A percentile compares a stretch with the other conserved stretches of the same genome.
These are phyloP conservation scores for Teratosphaeria destructans DNA, from an alignment of 2,329 filamentous ascomycete species.

Conservation along the genomic window DNA sequence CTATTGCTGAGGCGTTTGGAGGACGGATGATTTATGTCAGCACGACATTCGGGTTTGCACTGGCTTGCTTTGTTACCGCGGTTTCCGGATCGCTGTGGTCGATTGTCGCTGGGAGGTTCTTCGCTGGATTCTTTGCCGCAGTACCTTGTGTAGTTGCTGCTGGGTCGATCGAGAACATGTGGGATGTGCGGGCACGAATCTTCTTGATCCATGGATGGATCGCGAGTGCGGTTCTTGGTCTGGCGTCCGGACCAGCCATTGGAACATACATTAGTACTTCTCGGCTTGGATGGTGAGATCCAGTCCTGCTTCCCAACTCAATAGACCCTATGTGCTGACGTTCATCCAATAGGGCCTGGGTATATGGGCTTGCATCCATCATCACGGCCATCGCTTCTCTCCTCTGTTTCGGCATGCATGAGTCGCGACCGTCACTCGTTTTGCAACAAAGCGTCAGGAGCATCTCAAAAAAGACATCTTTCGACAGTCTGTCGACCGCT, in stretches of 20 bases:
- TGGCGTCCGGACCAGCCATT: not conserved
- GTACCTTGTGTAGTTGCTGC: slow-evolving; percentile 1
- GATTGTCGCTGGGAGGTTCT: not conserved
- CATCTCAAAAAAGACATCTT: slow-evolving; percentile 9
- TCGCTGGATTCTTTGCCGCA: not conserved
- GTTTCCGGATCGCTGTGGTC: not conserved
- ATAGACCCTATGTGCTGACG: not conserved
- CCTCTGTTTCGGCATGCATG: slow-evolving; percentile 29
- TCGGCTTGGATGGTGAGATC: slow-evolving; percentile 5
- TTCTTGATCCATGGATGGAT: slow-evolving; percentile 25
- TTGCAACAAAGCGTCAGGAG: slow-evolving; percentile 15
- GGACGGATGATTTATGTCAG: slow-evolving; percentile 26
- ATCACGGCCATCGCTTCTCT: slow-evolving; percentile 18
- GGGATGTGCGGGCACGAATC: slow-evolving; percentile 34
- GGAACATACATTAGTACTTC: slow-evolving; percentile 1
- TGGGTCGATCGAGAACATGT: slow-evolving; percentile 34
- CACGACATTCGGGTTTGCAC: slow-evolving; percentile 24
- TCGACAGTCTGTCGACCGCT: slow-evolving; percentile 18
- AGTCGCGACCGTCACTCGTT: slow-evolving; percentile 37
- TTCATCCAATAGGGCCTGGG: not conserved
- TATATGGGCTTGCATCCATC: not conserved
- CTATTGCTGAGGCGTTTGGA: slow-evolving; percentile 30
- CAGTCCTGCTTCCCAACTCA: not conserved
- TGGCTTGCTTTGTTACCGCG: slow-evolving; percentile 31
- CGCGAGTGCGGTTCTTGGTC: not conserved